Percentiles rank a stretch among this genome's conserved stretches.
These are phyloP conservation scores for Ramaria rubella DNA, from an alignment of 768 basidiomycete genomes.

Conservation along the genomic window DNA sequence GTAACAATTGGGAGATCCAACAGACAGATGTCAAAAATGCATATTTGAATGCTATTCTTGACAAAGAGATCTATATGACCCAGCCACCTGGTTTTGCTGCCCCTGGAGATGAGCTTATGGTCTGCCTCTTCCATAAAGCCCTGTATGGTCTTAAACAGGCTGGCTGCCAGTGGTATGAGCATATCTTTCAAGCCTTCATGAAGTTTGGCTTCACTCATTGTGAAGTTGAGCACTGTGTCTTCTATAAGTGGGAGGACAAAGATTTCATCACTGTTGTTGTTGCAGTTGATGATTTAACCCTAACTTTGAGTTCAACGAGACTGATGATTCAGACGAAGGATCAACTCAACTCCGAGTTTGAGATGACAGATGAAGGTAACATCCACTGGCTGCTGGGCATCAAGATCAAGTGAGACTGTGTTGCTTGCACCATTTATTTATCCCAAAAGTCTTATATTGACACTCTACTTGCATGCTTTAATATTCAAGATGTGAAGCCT, in stretches of 20 bases:
- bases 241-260: background rate
- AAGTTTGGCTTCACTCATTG: too few species aligned
- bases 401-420: background rate
- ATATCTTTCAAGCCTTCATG: too few species aligned
- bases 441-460: conserved; percentile 14
- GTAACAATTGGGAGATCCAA: too few species aligned
- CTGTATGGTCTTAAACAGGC: too few species aligned
- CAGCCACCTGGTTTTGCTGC: too few species aligned
- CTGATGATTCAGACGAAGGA: background rate
- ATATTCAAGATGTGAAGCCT: background rate
- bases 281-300: background rate
- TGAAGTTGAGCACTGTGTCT: too few species aligned
- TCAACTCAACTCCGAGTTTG: background rate
- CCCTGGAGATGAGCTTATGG: too few species aligned
- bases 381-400: conserved; percentile 9
- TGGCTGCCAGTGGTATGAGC: too few species aligned
- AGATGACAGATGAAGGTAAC: background rate
- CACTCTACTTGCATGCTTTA: conserved; percentile 11
- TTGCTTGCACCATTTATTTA: conserved; percentile 5
- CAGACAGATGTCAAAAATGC: too few species aligned
- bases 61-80: too few species aligned
- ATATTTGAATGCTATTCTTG: too few species aligned
- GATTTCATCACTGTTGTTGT: background rate
- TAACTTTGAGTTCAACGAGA: background rate
- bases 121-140: too few species aligned